Evolutionary conservation across 2,329 filamentous ascomycete species (phyloP), one percentile per base, ranked within the genome.

Genomic region (Hypocreales sp.): DNA sequence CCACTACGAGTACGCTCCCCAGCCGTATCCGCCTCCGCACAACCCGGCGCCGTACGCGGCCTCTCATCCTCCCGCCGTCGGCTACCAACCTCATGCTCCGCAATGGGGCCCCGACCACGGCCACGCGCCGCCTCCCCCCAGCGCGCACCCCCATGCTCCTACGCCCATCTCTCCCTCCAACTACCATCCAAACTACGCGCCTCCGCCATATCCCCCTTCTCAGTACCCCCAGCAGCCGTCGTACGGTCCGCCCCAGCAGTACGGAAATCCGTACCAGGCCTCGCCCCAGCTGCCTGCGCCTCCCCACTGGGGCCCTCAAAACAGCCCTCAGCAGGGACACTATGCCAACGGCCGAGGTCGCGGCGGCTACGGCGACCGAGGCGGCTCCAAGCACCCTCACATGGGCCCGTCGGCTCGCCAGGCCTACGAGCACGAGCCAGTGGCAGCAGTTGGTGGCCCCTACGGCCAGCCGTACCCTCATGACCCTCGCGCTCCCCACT

Each of bases 111-210:
- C 49, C 18, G 55, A 60, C 11, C 53, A 53, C 27, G 45, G 41
- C 5, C 50, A 43, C 23, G 36, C 36, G 17, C 45, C 52, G 30
- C 31, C 44, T 7, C 47, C 51, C 18, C 53, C 54, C 28, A 52
- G 55, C 35, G 45, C 49, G n/a, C 52, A 60, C 15, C 45, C 56
- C 19, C 64, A 67, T 39, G 48, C 53, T 23, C 55, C 58, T 22
- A 44, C 56, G 29, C 61, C 64, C 16, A 48, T 72, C 19, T 57
- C 65, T 26, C 49, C 62, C 18, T 54, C 61, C 33, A 67, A 65
- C 39, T 72, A 72, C 39, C 67, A 71, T 36, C 65, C 65, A 19
- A 69, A 66, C 45, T 73, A 70, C 41, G 59, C 66, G 21, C 61
- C 62, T 22, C 70, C 72, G 38, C 46, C 56, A 7, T 73, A 71